These are phyloP conservation scores for Byssochlamys sp. DNA, from an alignment of 2,329 filamentous ascomycete species.

Conservation along the genomic window DNA sequence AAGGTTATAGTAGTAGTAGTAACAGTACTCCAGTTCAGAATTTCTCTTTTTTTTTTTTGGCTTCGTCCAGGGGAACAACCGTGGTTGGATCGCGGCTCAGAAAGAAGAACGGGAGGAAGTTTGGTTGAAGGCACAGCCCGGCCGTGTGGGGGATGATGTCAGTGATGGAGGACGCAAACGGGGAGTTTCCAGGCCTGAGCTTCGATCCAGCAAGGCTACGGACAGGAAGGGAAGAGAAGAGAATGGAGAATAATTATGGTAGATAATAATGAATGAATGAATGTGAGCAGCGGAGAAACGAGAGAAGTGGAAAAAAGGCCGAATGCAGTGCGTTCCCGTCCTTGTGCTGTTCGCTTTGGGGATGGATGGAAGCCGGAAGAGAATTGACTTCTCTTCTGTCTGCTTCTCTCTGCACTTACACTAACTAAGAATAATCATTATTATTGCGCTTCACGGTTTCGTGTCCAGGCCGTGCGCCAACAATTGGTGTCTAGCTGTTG, in stretches of 20 bases:
- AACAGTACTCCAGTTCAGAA: neutral
- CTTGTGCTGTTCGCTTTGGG: neutral
- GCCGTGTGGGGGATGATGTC: conserved; percentile 2
- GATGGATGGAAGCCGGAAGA: neutral
- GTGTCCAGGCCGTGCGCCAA: too few species aligned
- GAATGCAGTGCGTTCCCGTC: conserved; percentile 1
- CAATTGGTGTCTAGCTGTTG: neutral
- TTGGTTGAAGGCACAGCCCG: neutral
- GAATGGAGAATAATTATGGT: neutral
- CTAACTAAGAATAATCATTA: too few species aligned
- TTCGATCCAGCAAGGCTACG: conserved; percentile 1
- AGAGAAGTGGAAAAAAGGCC: neutral
- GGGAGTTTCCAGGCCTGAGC: conserved; percentile 1
- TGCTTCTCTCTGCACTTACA: neutral
- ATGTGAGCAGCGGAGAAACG: conserved; percentile 1
- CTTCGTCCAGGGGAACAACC: neutral
- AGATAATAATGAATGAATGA: neutral
- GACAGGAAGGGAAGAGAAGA: conserved; percentile 10
- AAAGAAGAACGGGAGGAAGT: neutral
- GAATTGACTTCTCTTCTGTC: neutral
- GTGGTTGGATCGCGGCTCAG: neutral
- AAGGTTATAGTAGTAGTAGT: neutral
- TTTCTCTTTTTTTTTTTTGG: neutral
- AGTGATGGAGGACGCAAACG: conserved; percentile 1
- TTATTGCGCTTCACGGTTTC: too few species aligned